These are phyloP conservation scores for Neocucurbitaria cava DNA, from an alignment of 2,329 filamentous ascomycete species.

Conservation along the genomic window DNA sequence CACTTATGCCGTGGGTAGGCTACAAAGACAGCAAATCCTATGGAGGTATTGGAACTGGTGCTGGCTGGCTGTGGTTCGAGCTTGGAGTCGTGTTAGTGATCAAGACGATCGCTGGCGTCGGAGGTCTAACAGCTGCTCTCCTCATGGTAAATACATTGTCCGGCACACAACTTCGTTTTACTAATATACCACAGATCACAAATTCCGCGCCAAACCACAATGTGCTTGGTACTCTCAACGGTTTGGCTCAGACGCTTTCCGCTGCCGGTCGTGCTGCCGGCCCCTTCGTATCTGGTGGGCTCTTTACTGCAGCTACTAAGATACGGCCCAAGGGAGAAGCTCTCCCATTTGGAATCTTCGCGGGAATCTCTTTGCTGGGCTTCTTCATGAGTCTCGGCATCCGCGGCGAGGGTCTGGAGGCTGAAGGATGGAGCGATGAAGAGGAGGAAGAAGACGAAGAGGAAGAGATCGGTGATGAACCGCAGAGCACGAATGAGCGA, in stretches of 20 bases:
- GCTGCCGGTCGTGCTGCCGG: conserved; percentile 88
- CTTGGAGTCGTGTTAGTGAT: conserved; percentile 81
- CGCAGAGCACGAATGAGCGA: conserved; percentile 30
- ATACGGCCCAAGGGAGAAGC: conserved; percentile 82
- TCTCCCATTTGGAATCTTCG: conserved; percentile 86
- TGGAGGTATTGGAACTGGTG: conserved; percentile 65
- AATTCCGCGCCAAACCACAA: conserved; percentile 89
- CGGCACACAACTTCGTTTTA: conserved; percentile 1
- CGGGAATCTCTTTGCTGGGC: conserved; percentile 79
- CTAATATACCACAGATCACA: conserved; percentile 70
- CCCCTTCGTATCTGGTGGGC: conserved; percentile 83
- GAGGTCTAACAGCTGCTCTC: conserved; percentile 87
- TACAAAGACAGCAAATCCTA: conserved; percentile 67
- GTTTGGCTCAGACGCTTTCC: conserved; percentile 90
- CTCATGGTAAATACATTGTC: conserved; percentile 69
- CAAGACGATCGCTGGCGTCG: conserved; percentile 90
- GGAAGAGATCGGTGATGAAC: conserved; percentile 25
- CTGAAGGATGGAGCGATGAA: conserved; percentile 60
- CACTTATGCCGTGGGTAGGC: conserved; percentile 88
- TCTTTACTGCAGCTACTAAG: conserved; percentile 80
- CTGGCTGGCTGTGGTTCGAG: conserved; percentile 77
- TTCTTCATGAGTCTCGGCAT: conserved; percentile 84
- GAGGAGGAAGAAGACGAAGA: conserved; percentile 39
- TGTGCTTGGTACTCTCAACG: conserved; percentile 88
- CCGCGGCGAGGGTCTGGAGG: conserved; percentile 66